These are phyloP conservation scores for Oryza glaberrima DNA, from an alignment of 176 grass and related monocot species.

Conservation along the genomic window DNA sequence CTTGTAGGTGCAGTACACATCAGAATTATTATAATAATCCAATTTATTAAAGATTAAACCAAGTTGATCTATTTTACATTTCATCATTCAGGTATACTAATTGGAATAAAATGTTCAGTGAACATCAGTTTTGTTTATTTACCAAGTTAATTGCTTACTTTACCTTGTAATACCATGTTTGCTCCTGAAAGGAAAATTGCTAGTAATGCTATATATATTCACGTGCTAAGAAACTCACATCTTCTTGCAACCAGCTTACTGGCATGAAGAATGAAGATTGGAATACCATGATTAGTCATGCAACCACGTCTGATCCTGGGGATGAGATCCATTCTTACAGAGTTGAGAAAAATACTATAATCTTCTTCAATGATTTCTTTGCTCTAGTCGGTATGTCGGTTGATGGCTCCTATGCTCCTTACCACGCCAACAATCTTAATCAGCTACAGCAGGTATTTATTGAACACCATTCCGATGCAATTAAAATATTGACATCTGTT, in stretches of 20 bases:
- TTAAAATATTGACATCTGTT: not conserved
- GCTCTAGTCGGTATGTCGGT: not conserved
- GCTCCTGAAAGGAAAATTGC: not conserved
- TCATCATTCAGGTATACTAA: not conserved
- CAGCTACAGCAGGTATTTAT: not conserved
- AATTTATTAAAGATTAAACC: not conserved
- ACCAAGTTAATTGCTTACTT: not conserved
- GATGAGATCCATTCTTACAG: not conserved
- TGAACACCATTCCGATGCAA: too few relatives aligned
- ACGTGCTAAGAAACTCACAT: not conserved
- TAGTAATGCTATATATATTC: not conserved
- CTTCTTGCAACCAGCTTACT: constrained; percentile 9
- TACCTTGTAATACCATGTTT: not conserved
- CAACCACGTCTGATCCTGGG: not conserved
- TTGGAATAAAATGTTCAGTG: not conserved
- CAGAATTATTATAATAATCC: not conserved
- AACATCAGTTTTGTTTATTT: not conserved
- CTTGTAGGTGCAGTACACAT: not conserved
- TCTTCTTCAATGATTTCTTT: constrained; percentile 38
- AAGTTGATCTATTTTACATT: not conserved
- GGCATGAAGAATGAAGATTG: constrained; percentile 27
- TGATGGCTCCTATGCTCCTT: not conserved
- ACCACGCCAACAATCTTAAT: not conserved
- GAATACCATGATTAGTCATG: constrained; percentile 22
- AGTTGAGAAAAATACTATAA: not conserved